Base-by-base conservation (phyloP, 371 early-diverging fungal species). In the Zancudomyces culisetae region DNA sequence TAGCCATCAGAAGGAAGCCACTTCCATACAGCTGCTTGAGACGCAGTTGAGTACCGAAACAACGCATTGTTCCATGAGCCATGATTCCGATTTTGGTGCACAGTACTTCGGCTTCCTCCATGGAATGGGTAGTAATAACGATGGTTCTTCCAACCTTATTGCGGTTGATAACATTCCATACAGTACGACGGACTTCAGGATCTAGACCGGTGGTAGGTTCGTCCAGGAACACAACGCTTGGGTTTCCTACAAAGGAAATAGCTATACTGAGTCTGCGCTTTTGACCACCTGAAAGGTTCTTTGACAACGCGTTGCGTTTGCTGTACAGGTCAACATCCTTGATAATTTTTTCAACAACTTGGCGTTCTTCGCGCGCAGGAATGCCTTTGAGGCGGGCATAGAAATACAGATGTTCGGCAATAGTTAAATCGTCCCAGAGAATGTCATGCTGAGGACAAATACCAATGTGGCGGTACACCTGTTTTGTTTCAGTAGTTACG, bases 181-280 rank as follows among this genome's bases (percentile, higher is more conserved):
- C 78, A 21, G 78, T 41, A 0, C 82, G 68, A 8, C 80, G 67
- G 15, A 83, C 79, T 54, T 74, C 72, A 10, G 81, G 73, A 45
- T 78, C 78, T 15, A 86, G 67, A 50, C 87, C 87, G 47, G 83
- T 83, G 3, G 87, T 86, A 42, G 87, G 89, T 56, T 90, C 88
- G 61, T 90, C 89, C 53, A 87, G 66, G 74, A 85, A 85, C 21
- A 87, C 68, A 42, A 87, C 69, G 56, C 73, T 73, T 51, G 85
- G 84, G 59, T 75, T 75, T 41, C 82, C 76, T 2, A 87, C 81
- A 41, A 88, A 70, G 62, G 86, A 81, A 23, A 79, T 68, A 20
- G 71, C 83, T 45, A 82, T 81, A n/a, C 73, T 72, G 50, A 79
- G 68, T 24, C 81, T 75, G 49, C 85, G 70, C 55, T 73, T 77